phyloP scores from a whole-genome alignment of 257 asterid species.

The Solanum chaucha region DNA sequence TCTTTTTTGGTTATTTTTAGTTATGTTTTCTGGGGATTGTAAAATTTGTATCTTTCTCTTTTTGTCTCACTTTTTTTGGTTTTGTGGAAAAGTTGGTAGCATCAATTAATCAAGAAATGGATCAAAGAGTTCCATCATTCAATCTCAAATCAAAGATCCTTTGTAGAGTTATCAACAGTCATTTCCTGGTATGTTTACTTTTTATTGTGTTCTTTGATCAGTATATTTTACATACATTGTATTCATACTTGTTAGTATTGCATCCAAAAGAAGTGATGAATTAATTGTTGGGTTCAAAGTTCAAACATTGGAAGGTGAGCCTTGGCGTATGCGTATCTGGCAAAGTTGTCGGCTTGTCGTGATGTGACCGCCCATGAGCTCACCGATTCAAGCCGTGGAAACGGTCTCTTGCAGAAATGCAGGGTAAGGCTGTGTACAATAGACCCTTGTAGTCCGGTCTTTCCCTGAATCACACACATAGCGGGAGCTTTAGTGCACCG shows the following conservation, averaged over 20 bases:
- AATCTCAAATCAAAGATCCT: conserved; percentile 76
- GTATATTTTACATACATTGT: neutral
- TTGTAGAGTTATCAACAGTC: conserved; percentile 52
- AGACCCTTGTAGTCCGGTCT: neutral
- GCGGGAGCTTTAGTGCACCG: neutral
- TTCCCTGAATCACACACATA: neutral
- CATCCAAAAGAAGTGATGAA: neutral
- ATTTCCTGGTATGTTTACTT: conserved; percentile 48
- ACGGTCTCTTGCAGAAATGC: neutral
- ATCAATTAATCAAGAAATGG: conserved; percentile 79
- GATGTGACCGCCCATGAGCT: neutral
- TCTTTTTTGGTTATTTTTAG: neutral
- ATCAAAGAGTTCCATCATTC: conserved; percentile 67
- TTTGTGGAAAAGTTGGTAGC: conserved; percentile 68
- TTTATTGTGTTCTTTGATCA: neutral
- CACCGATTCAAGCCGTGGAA: neutral
- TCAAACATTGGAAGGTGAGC: neutral
- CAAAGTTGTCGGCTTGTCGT: neutral
- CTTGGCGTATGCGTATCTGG: neutral
- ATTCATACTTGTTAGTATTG: neutral
- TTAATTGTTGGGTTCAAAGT: neutral
- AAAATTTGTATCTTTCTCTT: conserved; percentile 8
- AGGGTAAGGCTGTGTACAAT: neutral
- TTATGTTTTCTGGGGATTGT: neutral
- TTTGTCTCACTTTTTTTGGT: conserved; percentile 3